These are phyloP conservation scores for Ramaria rubella DNA, from an alignment of 768 basidiomycete species.

Conservation along the genomic window DNA sequence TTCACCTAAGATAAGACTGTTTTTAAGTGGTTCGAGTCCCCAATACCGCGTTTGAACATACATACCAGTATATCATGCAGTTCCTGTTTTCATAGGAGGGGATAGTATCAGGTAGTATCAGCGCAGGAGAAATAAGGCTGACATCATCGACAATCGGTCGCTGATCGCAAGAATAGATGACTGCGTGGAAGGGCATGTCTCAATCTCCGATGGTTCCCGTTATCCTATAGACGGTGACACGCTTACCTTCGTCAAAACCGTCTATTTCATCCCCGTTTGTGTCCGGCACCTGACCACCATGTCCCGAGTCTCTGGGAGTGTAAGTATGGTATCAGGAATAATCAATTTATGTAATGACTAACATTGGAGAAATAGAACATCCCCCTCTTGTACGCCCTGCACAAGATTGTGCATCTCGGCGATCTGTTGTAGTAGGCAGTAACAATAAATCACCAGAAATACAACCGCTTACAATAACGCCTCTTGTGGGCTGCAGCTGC, in stretches of 20 bases:
- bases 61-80: background rate
- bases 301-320: background rate
- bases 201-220: too few relatives aligned
- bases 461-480: background rate
- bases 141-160: background rate
- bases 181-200: too few relatives aligned
- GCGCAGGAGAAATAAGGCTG: too few relatives aligned
- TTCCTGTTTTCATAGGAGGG: background rate
- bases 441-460: background rate
- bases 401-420: background rate
- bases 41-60: too few relatives aligned
- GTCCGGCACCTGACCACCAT: slow-evolving; percentile 3
- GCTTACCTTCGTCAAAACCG: slow-evolving; percentile 6
- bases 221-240: background rate
- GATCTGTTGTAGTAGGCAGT: background rate
- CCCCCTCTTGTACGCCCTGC: background rate
- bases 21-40: too few relatives aligned
- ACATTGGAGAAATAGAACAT: background rate
- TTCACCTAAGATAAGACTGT: background rate
- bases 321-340: background rate
- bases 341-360: background rate
- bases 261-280: slow-evolving; percentile 1
- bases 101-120: background rate
- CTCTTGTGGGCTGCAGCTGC: background rate
- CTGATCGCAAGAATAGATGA: background rate